Evolutionary conservation across 257 asterid species (phyloP), one percentile per base, ranked within the genome.

Genomic region (Verbascum thapsus): DNA sequence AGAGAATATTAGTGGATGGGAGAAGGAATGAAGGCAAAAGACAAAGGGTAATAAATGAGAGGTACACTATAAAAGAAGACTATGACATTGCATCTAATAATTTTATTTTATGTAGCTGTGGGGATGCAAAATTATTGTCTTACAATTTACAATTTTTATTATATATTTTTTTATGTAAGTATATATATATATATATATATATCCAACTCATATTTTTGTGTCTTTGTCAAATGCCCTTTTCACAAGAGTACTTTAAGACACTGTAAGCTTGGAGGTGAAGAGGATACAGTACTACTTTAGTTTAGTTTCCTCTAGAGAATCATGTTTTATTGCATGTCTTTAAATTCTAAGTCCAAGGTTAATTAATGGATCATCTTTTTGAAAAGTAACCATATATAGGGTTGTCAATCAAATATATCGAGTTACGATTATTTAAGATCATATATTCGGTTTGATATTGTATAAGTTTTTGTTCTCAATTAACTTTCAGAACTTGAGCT

Each of bases 11-110:
- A 78, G 88, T 83, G 74, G 78, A 82, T 75, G 89, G 77, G 77
- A 81, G 84, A 76, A 78, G 73, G 91, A 84, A 80, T 78, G 90
- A 83, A 80, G 74, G 87, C 78, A 76, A 88, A 72, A 80, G 89
- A 83, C 86, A 82, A 66, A 73, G 61, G 71, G 57, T 79, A 83
- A 86, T 79, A 83, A 79, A 77, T 77, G 84, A 60, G 63, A 66
- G 82, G 88, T 72, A 78, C 86, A 83, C 84, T 80, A 76, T 41
- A 81, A 86, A 86, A 81, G 86, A 81, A 71, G 95, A 83, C 68
- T 81, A 60, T 72, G 95, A 83, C 88, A 79, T 70, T 82, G 70
- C 86, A 86, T 81, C 83, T 69, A 83, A 73, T 79, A 73, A 78
- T 81, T 74, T 72, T 74, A 66, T 81, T 63, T 69, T 76, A 26